A percentile compares a stretch with the other conserved stretches of the same genome.
phyloP scores from a whole-genome alignment of 129 eudicot species.

The Pulicaria dysenterica region DNA sequence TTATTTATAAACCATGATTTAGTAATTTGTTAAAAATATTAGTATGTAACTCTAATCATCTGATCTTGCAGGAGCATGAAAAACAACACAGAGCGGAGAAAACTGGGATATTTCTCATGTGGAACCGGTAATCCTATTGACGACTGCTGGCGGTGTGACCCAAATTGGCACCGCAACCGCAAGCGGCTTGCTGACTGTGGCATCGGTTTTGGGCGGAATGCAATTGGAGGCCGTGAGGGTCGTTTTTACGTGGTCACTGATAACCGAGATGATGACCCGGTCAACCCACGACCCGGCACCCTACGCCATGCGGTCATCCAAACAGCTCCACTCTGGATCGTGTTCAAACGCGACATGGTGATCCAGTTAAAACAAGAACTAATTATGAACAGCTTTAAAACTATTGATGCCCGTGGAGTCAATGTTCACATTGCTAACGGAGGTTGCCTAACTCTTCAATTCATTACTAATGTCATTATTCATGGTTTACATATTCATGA shows the following conservation, averaged over 20 bases:
- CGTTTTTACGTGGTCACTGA: slow-evolving; percentile 85
- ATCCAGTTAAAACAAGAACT: slow-evolving; percentile 80
- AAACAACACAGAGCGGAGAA: slow-evolving; percentile 81
- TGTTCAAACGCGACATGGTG: slow-evolving; percentile 88
- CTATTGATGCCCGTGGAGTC: slow-evolving; percentile 88
- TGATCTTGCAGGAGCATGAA: slow-evolving; percentile 54
- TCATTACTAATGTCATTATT: slow-evolving; percentile 74
- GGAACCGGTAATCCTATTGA: slow-evolving; percentile 93
- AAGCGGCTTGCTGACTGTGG: slow-evolving; percentile 91
- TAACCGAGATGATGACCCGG: slow-evolving; percentile 71
- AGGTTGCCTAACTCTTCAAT: slow-evolving; percentile 83
- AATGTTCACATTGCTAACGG: slow-evolving; percentile 89
- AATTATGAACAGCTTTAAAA: slow-evolving; percentile 91
- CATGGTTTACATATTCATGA: slow-evolving; percentile 97
- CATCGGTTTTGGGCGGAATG: slow-evolving; percentile 89
- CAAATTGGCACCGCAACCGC: slow-evolving; percentile 85
- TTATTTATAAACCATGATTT: too few relatives aligned
- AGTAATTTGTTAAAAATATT: too few relatives aligned
- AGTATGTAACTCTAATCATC: too few relatives aligned
- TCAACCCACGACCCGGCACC: slow-evolving; percentile 88
- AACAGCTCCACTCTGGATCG: slow-evolving; percentile 80
- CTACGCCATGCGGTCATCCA: slow-evolving; percentile 92
- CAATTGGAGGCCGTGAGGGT: slow-evolving; percentile 93
- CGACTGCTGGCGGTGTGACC: slow-evolving; percentile 95
- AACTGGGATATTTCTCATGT: slow-evolving; percentile 81